Conservation (phyloP, 345 rosid genomes). For the Combretum micranthum region DNA sequence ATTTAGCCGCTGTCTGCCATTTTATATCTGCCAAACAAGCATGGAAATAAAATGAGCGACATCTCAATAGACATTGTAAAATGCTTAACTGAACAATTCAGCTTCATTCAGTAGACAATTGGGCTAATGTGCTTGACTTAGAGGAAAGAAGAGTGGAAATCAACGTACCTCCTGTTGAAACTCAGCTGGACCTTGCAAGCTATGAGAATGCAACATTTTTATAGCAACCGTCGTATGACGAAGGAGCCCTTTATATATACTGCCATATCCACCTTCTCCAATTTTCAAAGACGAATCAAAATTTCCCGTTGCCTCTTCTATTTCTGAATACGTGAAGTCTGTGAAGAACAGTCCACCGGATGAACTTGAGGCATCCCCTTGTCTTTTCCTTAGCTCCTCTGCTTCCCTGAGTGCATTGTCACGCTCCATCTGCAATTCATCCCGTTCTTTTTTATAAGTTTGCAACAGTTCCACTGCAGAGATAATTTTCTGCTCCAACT, state of each 20-base stretch:
- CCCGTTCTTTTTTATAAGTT: constrained; percentile 52
- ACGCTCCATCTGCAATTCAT: constrained; percentile 60
- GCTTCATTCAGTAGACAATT: background rate
- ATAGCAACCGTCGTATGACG: constrained; percentile 67
- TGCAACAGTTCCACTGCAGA: constrained; percentile 71
- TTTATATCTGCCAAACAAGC: no score
- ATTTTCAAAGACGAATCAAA: constrained; percentile 66
- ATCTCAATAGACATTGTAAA: no score
- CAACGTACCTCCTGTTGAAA: constrained; percentile 78
- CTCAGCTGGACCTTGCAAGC: constrained; percentile 80
- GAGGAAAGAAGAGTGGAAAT: background rate
- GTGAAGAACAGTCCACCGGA: constrained; percentile 48
- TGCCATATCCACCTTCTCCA: constrained; percentile 94
- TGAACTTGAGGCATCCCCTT: constrained; percentile 41
- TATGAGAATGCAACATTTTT: constrained; percentile 54
- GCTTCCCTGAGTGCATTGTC: constrained; percentile 80
- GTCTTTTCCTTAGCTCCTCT: constrained; percentile 60
- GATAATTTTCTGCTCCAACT: constrained; percentile 68
- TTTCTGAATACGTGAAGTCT: constrained; percentile 63
- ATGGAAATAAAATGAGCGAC: no score
- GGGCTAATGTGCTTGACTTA: background rate
- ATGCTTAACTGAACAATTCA: no score
- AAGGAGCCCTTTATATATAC: constrained; percentile 60
- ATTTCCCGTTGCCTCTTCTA: constrained; percentile 57
- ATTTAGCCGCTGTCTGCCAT: no score